Evolutionary conservation across 1,284 basidiomycete genomes (phyloP).

Genomic region (Cutaneotrichosporon cutaneum): DNA sequence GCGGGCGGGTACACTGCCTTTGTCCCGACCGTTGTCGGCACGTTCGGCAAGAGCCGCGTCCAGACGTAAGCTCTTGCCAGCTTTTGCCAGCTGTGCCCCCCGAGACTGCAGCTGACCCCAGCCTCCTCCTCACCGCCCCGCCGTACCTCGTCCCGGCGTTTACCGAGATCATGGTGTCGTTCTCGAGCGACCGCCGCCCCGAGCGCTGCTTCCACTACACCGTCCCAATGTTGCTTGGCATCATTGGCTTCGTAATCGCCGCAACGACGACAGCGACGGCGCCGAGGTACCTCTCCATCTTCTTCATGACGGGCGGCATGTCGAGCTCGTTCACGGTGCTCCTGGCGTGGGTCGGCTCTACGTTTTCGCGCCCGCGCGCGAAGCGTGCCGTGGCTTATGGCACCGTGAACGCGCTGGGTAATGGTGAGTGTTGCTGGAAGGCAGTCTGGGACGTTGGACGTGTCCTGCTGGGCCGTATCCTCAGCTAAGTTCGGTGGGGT

Average conservation of each 20-base stretch:
- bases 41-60: slow-evolving; percentile 36
- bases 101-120: slow-evolving; percentile 20
- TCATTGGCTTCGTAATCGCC: slow-evolving; percentile 43
- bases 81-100: no score
- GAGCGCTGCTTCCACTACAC: slow-evolving; percentile 50
- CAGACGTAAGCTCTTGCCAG: slow-evolving; percentile 19
- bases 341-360: slow-evolving; percentile 42
- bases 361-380: slow-evolving; percentile 40
- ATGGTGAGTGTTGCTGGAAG: slow-evolving; percentile 27
- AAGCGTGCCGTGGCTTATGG: slow-evolving; percentile 44
- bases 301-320: slow-evolving; percentile 37
- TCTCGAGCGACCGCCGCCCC: slow-evolving; percentile 30
- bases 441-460: no score
- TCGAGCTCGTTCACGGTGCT: slow-evolving; percentile 40
- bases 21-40: slow-evolving; percentile 34
- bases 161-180: slow-evolving; percentile 37
- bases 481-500: not conserved
- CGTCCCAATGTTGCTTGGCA: slow-evolving; percentile 45
- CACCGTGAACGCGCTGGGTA: slow-evolving; percentile 40
- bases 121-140: slow-evolving; percentile 42
- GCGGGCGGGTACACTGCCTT: slow-evolving; percentile 37
- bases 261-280: slow-evolving; percentile 32
- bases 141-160: slow-evolving; percentile 38
- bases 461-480: not conserved
- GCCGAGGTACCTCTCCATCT: slow-evolving; percentile 37